phyloP scores from a whole-genome alignment of 208 protist species.

The Leishmania tarentolae region DNA sequence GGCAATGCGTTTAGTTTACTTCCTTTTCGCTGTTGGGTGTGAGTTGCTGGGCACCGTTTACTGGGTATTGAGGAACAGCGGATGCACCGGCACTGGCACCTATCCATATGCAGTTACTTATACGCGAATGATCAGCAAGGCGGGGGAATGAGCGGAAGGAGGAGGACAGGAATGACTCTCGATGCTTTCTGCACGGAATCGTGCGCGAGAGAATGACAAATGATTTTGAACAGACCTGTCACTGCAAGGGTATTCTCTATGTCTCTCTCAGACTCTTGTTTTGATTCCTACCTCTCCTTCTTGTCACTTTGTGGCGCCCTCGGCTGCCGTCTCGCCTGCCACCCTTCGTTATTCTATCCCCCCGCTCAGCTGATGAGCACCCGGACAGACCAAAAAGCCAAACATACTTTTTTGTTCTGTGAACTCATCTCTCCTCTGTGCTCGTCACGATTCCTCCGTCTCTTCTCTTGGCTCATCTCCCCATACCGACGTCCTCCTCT shows the following conservation, averaged over 20 bases:
- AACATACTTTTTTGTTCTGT: neutral
- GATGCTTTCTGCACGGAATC: neutral
- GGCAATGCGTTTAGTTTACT: neutral
- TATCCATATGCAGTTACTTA: neutral
- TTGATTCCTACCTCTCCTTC: neutral
- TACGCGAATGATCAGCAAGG: neutral
- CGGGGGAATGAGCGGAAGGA: slow-evolving; percentile 3
- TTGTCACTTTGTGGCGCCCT: neutral
- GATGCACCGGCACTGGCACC: neutral
- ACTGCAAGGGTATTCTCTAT: neutral
- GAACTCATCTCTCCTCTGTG: neutral
- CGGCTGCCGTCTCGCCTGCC: neutral
- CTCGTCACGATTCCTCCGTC: neutral
- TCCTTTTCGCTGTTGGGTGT: neutral
- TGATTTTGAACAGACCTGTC: neutral
- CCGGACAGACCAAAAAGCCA: neutral
- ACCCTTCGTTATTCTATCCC: neutral
- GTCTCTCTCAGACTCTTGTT: neutral
- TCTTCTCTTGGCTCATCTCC: neutral
- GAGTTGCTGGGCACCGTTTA: neutral
- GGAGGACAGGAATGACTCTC: neutral
- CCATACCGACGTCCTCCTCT: too few relatives aligned
- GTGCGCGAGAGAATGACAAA: neutral
- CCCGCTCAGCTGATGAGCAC: neutral
- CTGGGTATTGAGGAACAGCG: neutral